Percentiles rank a stretch among this genome's conserved stretches.
These are phyloP conservation scores for Akanthomyces muscarius DNA, from an alignment of 2,329 filamentous ascomycete species.

Conservation along the genomic window DNA sequence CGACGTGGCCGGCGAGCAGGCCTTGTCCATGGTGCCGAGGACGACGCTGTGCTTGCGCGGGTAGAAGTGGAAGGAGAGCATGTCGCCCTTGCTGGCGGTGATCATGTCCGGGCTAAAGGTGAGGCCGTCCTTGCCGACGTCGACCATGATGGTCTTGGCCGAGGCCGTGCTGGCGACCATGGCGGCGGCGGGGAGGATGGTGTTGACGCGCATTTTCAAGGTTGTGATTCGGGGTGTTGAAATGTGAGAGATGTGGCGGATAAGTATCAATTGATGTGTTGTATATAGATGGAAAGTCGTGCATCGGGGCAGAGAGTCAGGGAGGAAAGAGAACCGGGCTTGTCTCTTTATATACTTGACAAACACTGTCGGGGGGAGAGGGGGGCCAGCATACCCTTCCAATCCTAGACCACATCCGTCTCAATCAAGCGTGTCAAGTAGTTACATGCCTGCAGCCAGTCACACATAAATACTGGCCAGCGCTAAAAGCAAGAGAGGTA, in stretches of 20 bases:
- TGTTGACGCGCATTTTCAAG: slow-evolving; percentile 13
- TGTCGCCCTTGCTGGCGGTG: slow-evolving; percentile 42
- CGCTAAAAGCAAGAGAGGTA: no score
- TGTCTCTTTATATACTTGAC: no score
- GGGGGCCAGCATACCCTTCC: no score
- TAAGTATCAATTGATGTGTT: background rate
- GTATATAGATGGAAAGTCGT: background rate
- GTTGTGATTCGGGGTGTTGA: background rate
- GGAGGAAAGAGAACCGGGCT: no score
- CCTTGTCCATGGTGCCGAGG: slow-evolving; percentile 44
- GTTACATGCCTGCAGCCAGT: no score
- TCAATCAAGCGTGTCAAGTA: no score
- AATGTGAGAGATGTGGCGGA: background rate
- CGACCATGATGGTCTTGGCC: slow-evolving; percentile 31
- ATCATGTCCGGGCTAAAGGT: slow-evolving; percentile 42
- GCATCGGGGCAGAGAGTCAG: no score
- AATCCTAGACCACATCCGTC: no score
- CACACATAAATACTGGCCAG: no score
- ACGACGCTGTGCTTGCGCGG: slow-evolving; percentile 48
- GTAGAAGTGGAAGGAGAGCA: slow-evolving; percentile 52
- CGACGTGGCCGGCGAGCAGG: slow-evolving; percentile 38
- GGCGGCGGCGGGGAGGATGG: background rate
- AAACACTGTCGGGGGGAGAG: no score
- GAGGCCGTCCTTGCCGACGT: slow-evolving; percentile 41
- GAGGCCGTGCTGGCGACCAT: slow-evolving; percentile 20